Evolutionary conservation across 2,329 filamentous ascomycete species (phyloP).

Genomic region (Triangularia verruculosa): DNA sequence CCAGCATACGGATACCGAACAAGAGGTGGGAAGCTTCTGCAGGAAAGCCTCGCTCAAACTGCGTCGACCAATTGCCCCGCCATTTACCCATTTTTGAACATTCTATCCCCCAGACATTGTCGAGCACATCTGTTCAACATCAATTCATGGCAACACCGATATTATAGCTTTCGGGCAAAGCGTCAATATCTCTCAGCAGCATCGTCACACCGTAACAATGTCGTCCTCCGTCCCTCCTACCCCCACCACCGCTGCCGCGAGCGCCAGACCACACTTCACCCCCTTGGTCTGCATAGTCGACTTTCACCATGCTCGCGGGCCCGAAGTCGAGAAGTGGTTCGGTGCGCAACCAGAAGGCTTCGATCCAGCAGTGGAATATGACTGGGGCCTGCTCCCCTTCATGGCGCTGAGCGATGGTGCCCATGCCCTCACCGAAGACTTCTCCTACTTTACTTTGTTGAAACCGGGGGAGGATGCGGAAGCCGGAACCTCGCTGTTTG

Average conservation of each 20-base stretch:
- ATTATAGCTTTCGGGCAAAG: slow-evolving; percentile 1
- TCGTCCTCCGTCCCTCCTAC: slow-evolving; percentile 12
- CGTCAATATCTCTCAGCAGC: background rate
- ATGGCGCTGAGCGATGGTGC: slow-evolving; percentile 96
- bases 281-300: slow-evolving; percentile 78
- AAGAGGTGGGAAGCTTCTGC: background rate
- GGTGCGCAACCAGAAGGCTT: slow-evolving; percentile 63
- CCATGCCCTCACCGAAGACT: slow-evolving; percentile 91
- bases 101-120: too few relatives aligned
- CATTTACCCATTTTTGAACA: background rate
- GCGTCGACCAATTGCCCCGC: background rate
- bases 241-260: slow-evolving; percentile 6
- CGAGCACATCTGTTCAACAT: background rate
- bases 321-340: slow-evolving; percentile 92
- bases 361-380: slow-evolving; percentile 79
- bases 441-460: slow-evolving; percentile 94
- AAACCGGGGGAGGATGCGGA: slow-evolving; percentile 54
- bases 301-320: slow-evolving; percentile 82
- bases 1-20: background rate
- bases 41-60: background rate
- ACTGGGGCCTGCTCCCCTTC: slow-evolving; percentile 86
- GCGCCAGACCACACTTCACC: slow-evolving; percentile 44
- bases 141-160: slow-evolving; percentile 12
- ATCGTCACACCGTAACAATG: slow-evolving; percentile 4
- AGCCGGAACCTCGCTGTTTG: slow-evolving; percentile 81